Conservation (phyloP, 805 yeast genomes). For the Zygoascus biomembranicola region DNA sequence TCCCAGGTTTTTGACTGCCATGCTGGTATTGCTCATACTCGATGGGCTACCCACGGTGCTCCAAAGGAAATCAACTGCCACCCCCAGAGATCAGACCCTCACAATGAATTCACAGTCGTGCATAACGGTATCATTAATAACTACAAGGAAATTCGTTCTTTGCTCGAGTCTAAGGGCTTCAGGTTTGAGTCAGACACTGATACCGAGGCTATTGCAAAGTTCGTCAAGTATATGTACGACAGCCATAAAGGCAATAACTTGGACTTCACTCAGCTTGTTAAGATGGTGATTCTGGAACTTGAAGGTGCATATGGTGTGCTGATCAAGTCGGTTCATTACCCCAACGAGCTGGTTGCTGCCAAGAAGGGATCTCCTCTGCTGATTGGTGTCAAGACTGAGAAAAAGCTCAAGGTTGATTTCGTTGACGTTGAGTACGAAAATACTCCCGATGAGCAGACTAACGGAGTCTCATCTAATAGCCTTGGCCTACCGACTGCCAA, state of each 20-base stretch:
- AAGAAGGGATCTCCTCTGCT: slow-evolving; percentile 97
- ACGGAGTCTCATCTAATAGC: slow-evolving; percentile 10
- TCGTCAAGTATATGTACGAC: slow-evolving; percentile 85
- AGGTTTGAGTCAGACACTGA: slow-evolving; percentile 89
- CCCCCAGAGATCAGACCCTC: slow-evolving; percentile 85
- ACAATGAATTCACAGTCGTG: slow-evolving; percentile 80
- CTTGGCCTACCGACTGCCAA: slow-evolving; percentile 3
- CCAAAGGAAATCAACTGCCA: slow-evolving; percentile 84
- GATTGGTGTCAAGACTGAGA: slow-evolving; percentile 95
- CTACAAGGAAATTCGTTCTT: slow-evolving; percentile 81
- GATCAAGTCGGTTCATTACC: slow-evolving; percentile 85
- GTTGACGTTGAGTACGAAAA: slow-evolving; percentile 83
- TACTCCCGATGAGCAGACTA: slow-evolving; percentile 15
- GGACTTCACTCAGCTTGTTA: slow-evolving; percentile 88
- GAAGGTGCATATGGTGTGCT: slow-evolving; percentile 97
- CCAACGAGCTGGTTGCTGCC: slow-evolving; percentile 93
- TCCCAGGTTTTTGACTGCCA: slow-evolving; percentile 65
- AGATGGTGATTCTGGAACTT: slow-evolving; percentile 82
- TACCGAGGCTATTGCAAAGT: slow-evolving; percentile 95
- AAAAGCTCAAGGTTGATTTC: slow-evolving; percentile 91
- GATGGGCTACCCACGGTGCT: slow-evolving; percentile 99
- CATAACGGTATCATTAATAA: slow-evolving; percentile 98
- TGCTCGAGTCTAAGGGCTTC: slow-evolving; percentile 72
- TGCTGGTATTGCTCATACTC: slow-evolving; percentile 96
- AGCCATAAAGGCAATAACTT: slow-evolving; percentile 62